These are phyloP conservation scores for Russula sp. DNA, from an alignment of 768 basidiomycete species.

Conservation along the genomic window DNA sequence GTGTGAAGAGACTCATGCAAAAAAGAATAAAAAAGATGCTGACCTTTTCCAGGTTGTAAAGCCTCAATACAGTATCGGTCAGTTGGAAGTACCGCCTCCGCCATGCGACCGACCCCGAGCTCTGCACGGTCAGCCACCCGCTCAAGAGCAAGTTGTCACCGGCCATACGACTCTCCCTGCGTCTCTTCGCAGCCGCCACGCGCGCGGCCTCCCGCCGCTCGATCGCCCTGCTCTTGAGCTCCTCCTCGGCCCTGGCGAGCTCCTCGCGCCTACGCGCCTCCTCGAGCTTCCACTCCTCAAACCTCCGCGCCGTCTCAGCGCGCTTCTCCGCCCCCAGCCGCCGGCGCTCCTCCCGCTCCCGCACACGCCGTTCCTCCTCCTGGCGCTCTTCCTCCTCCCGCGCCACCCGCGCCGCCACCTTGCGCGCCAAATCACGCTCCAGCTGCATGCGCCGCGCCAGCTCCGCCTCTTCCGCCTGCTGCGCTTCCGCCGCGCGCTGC, in stretches of 20 bases:
- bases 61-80: slow-evolving; percentile 4
- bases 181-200: slow-evolving; percentile 6
- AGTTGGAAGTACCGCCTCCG: slow-evolving; percentile 21
- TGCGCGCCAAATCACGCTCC: slow-evolving; percentile 10
- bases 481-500: slow-evolving; percentile 8
- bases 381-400: slow-evolving; percentile 10
- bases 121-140: slow-evolving; percentile 20
- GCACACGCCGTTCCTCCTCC: slow-evolving; percentile 6
- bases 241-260: slow-evolving; percentile 5
- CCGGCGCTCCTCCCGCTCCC: slow-evolving; percentile 12
- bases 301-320: not conserved
- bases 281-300: slow-evolving; percentile 12
- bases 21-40: not conserved
- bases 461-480: slow-evolving; percentile 8
- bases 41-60: slow-evolving; percentile 15
- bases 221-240: slow-evolving; percentile 6
- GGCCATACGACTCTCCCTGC: slow-evolving; percentile 6
- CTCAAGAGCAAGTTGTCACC: slow-evolving; percentile 7
- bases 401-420: not conserved
- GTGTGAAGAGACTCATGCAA: not conserved
- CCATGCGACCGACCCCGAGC: slow-evolving; percentile 13
- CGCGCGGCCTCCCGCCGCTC: slow-evolving; percentile 10
- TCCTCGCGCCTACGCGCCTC: slow-evolving; percentile 6
- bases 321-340: slow-evolving; percentile 14
- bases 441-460: not conserved